Conservation (phyloP, 305 asterid species). For the Fraxinus floribunda region DNA sequence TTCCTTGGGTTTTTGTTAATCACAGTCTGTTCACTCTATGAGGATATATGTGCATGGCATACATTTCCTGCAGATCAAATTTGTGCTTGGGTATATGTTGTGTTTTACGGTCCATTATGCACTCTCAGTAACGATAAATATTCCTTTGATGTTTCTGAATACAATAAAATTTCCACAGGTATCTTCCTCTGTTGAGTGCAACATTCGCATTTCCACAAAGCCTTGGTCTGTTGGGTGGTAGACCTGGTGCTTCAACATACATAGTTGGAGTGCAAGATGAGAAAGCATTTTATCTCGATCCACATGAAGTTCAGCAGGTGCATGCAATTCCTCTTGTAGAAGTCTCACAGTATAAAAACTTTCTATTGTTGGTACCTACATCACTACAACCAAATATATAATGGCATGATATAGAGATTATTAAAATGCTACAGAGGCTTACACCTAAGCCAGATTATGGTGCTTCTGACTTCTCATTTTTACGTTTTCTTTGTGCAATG, state of each 20-base stretch:
- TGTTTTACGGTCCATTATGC: background rate
- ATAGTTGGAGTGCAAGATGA: constrained; percentile 93
- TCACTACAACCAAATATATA: constrained; percentile 4
- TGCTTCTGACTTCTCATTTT: background rate
- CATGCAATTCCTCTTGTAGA: constrained; percentile 18
- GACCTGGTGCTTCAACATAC: constrained; percentile 96
- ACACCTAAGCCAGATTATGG: background rate
- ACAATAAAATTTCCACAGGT: constrained; percentile 42
- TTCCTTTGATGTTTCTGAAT: constrained; percentile 3
- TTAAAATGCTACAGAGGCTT: background rate
- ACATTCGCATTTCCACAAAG: constrained; percentile 91
- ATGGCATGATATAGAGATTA: background rate
- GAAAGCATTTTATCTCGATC: constrained; percentile 86
- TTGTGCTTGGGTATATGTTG: background rate
- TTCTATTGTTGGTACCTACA: background rate
- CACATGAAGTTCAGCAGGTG: constrained; percentile 97
- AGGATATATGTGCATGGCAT: background rate
- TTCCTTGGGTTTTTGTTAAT: background rate
- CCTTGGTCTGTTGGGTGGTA: constrained; percentile 92
- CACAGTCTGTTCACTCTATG: background rate
- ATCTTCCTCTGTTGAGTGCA: constrained; percentile 74
- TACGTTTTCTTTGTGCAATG: background rate
- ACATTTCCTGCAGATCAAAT: background rate
- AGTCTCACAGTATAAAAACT: background rate
- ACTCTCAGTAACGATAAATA: constrained; percentile 2